phyloP scores from a whole-genome alignment of 1,284 basidiomycete species.

The Rugosomyces carneus region DNA sequence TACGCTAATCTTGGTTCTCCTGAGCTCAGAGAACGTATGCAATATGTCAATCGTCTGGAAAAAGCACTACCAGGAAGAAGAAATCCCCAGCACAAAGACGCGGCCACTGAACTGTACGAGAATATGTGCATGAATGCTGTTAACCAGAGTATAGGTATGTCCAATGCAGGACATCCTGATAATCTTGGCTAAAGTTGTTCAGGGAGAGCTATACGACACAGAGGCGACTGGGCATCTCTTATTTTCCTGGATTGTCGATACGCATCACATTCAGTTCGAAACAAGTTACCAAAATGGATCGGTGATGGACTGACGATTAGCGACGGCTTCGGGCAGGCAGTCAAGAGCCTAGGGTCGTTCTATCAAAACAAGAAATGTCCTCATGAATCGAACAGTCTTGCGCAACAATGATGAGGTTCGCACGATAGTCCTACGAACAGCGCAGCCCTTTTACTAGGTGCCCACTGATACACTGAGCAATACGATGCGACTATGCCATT shows the following conservation, averaged over 20 bases:
- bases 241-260: conserved; percentile 85
- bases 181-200: conserved; percentile 2
- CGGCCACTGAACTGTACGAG: conserved; percentile 81
- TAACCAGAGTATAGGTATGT: conserved; percentile 91
- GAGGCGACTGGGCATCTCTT: conserved; percentile 79
- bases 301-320: conserved; percentile 56
- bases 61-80: conserved; percentile 27
- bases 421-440: too few species aligned
- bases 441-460: too few species aligned
- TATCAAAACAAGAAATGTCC: conserved; percentile 31
- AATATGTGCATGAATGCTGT: conserved; percentile 96
- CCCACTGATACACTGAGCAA: too few species aligned
- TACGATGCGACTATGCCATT: too few species aligned
- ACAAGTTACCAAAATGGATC: conserved; percentile 88
- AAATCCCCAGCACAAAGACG: conserved; percentile 51
- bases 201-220: conserved; percentile 89
- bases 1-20: conserved; percentile 90
- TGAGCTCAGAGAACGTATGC: conserved; percentile 89
- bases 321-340: conserved; percentile 68
- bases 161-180: conserved; percentile 2
- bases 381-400: too few species aligned
- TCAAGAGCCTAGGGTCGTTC: conserved; percentile 68
- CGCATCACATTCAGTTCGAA: conserved; percentile 54
- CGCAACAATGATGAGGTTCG: too few species aligned
- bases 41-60: conserved; percentile 66